Evolutionary conservation across 2,329 filamentous ascomycete species (phyloP), one percentile per base, ranked within the genome.

Genomic region (Neonectria coccinea): DNA sequence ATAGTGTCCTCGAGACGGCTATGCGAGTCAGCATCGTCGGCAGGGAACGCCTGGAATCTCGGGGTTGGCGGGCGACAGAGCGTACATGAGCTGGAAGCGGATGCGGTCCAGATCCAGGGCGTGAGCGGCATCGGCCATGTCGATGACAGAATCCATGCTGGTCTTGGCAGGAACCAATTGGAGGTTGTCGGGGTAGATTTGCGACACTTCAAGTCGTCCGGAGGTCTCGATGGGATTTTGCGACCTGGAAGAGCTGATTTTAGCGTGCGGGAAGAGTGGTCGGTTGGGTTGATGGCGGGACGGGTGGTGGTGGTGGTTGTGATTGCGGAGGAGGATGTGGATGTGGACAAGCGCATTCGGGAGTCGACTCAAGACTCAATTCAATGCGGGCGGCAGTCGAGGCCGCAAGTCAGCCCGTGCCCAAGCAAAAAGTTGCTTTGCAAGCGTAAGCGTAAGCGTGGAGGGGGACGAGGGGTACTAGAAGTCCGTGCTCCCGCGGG

Each of bases 1-100:
- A 99, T 98, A 66, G 95, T 98, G 77, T 99, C 96, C 83, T 99
- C 96, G 18, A 98, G 87, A 20, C 96, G 96, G 76, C 96, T 99
- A 75, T 45, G 9, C 10, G n/a, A n/a, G 39, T 39, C 36, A 18
- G n/a, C 44, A 45, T 16, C 9, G 56, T 74, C 39, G 73, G 67
- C 54, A 51, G 42, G 44, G 39, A 4, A 18, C n/a, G 39, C 11
- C 48, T 60, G 25, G 60, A 27, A 58, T 25, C 27, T 33, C 14
- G 36, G 20, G n/a, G 50, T 47, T 47, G 20, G 44, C 20, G 14
- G 12, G 22, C 31, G 16, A 60, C 5, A 25, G 69, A 60, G 70
- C 88, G 80, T 81, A 97, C 94, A 97, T 97, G 67, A 97, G 83
- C 80, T 97, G 93, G 80, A 93, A 97, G 68, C 96, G 92, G 78